Evolutionary conservation across 768 basidiomycete species (phyloP), one percentile per base, ranked within the genome.

Genomic region (Leucosporidium yakuticum): DNA sequence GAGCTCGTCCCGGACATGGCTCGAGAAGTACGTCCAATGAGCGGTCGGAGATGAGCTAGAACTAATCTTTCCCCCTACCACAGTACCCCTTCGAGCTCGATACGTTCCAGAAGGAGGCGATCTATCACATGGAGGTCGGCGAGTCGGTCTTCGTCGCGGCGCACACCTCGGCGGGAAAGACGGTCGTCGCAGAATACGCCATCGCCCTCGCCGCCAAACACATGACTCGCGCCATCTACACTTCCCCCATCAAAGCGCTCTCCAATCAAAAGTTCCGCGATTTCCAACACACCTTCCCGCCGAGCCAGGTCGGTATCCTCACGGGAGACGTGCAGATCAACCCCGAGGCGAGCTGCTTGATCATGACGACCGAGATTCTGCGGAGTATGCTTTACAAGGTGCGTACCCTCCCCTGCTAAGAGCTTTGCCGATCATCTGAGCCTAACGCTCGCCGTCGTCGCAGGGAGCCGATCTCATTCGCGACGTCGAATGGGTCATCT

Each of bases 281-380:
- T 80, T 99, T 99, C 82, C 97, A 97, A 77, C 88, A 89, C 76
- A 95, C 93, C 0, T 99, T 98, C 76, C 89, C 89, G 9, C 85
- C 91, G 5, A 83, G 87, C 14, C 90, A 90, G 14, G 91, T 99
- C 53, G 96, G 96, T 59, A 98, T 99, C 61, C 80, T 99, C 65
- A 99, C 96, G 0, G 96, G 96, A 63, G 96, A 99, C 81, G 95
- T 99, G 17, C 96, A 97, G 79, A 98, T 99, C 76, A 99, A 99
- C 77, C 89, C 96, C 0, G 96, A 99, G 80, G 96, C 91, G 39
- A 90, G 86, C 70, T 99, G 96, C 79, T 82, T 99, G 60, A 89
- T 99, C 62, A 97, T 98, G 89, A 93, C 92, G 17, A 99, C 96
- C 29, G 96, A 99, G 79, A 99, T 99, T 77, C 79, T 99, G 70